Evolutionary conservation across 176 grass and related monocot genomes (phyloP).

Genomic region (Microstegium vimineum): DNA sequence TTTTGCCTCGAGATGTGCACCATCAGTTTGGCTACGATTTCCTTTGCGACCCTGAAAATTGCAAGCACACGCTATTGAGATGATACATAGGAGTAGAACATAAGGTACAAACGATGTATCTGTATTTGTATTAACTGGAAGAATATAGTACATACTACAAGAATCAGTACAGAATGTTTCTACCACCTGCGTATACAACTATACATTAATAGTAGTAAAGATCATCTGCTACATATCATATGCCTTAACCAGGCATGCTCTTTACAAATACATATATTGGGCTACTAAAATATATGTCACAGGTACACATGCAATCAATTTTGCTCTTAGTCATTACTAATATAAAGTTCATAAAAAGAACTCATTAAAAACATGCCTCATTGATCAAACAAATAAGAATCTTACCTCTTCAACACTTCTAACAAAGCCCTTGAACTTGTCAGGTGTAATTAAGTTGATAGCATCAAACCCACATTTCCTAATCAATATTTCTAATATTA

Average conservation of each 20-base stretch:
- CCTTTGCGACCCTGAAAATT: slow-evolving; percentile 54
- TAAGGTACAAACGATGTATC: background rate
- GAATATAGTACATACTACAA: background rate
- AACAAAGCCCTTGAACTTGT: slow-evolving; percentile 74
- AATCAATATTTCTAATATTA: slow-evolving; percentile 90
- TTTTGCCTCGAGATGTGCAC: background rate
- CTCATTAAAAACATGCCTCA: background rate
- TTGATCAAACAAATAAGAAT: background rate
- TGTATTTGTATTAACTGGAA: background rate
- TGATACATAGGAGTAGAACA: background rate
- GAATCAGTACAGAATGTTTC: background rate
- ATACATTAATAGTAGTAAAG: background rate
- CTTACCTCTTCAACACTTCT: slow-evolving; percentile 61
- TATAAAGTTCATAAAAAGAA: background rate
- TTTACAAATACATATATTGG: background rate
- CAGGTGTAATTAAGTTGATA: slow-evolving; percentile 52
- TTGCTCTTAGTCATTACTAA: background rate
- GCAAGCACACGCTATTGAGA: background rate
- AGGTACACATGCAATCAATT: background rate
- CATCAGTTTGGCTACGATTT: slow-evolving; percentile 26
- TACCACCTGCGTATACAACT: background rate
- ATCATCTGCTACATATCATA: background rate
- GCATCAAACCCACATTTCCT: slow-evolving; percentile 87
- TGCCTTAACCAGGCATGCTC: background rate
- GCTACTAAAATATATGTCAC: background rate